phyloP scores from a whole-genome alignment of 108 stramenopile genomes.

The Nitzschia sp. region DNA sequence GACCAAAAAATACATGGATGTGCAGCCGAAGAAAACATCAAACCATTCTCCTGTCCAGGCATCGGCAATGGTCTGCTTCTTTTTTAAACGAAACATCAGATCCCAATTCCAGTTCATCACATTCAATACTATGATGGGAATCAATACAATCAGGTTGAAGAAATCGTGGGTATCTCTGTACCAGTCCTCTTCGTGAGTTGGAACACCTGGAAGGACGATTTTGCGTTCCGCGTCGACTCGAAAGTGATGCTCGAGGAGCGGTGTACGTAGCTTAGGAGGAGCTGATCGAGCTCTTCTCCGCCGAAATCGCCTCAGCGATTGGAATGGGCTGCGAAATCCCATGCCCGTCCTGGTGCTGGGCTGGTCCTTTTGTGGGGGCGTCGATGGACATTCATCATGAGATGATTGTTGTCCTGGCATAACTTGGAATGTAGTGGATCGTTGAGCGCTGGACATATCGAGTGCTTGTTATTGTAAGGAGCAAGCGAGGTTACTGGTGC shows the following conservation, averaged over 20 bases:
- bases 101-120: conserved; percentile 90
- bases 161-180: conserved; percentile 81
- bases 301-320: not conserved
- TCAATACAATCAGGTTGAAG: conserved; percentile 81
- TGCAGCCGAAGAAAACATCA: conserved; percentile 55
- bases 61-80: conserved; percentile 40
- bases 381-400: not conserved
- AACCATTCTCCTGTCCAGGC: conserved; percentile 88
- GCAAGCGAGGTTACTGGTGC: too few species aligned
- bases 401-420: conserved; percentile 1
- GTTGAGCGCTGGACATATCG: not conserved
- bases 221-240: conserved; percentile 52
- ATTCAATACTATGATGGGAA: conserved; percentile 80
- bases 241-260: conserved; percentile 66
- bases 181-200: conserved; percentile 68
- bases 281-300: conserved; percentile 26
- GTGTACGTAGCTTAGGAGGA: conserved; percentile 32
- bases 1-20: conserved; percentile 67
- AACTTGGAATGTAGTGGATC: conserved; percentile 14
- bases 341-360: too few species aligned
- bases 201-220: conserved; percentile 72
- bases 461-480: not conserved
- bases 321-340: conserved; percentile 1
- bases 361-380: not conserved
- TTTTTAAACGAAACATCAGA: conserved; percentile 38